phyloP scores from a whole-genome alignment of 2,329 filamentous ascomycete species.

The Diaporthe ilicicola region DNA sequence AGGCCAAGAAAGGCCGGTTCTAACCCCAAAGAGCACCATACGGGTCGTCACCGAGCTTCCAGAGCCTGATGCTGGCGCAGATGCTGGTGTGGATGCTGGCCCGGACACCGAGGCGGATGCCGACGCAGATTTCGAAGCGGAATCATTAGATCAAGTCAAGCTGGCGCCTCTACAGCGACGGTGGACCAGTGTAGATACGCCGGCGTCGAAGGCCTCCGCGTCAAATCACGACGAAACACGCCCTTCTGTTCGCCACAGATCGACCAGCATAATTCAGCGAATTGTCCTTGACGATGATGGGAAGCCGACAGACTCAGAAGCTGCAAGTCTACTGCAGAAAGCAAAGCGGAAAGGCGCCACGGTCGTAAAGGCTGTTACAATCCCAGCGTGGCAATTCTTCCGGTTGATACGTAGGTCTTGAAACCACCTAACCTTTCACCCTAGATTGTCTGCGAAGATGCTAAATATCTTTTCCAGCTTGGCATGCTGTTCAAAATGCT shows the following conservation, averaged over 20 bases:
- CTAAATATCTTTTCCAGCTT: conserved; percentile 66
- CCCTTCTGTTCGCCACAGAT: conserved; percentile 55
- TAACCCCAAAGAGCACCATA: conserved; percentile 43
- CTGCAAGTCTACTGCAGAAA: conserved; percentile 52
- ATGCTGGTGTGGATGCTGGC: conserved; percentile 1
- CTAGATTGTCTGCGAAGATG: neutral
- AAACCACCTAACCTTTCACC: neutral
- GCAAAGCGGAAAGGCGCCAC: conserved; percentile 57
- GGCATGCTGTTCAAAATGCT: conserved; percentile 73
- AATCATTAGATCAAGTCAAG: conserved; percentile 35
- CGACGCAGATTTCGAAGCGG: conserved; percentile 25
- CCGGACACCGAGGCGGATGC: neutral
- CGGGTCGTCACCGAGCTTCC: conserved; percentile 41
- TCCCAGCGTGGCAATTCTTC: conserved; percentile 98
- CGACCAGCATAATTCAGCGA: conserved; percentile 69
- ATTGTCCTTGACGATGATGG: conserved; percentile 63
- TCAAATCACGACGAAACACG: conserved; percentile 38
- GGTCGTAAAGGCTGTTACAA: conserved; percentile 82
- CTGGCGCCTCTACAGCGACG: conserved; percentile 44
- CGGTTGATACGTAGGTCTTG: conserved; percentile 79
- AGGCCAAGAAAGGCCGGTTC: conserved; percentile 42
- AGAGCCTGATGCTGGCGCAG: conserved; percentile 1
- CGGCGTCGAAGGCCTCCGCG: conserved; percentile 34
- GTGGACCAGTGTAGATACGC: conserved; percentile 43
- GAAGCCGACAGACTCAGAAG: conserved; percentile 52